Percentiles rank a stretch among this genome's conserved stretches.
Evolutionary conservation across 345 rosid genomes (phyloP).

Genomic region (Gossypium turneri): DNA sequence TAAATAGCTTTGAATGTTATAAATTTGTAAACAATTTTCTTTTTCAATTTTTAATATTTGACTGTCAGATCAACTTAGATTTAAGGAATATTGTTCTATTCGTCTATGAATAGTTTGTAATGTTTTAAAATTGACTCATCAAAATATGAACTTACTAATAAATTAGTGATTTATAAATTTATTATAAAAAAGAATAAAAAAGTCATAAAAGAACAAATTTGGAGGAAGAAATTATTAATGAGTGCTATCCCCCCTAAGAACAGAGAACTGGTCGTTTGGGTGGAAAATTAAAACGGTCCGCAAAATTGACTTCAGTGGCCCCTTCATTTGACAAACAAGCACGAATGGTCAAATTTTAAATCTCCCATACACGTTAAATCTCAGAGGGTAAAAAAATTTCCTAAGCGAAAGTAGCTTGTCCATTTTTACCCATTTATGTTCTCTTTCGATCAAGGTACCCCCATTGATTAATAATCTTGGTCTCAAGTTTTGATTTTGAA

Average conservation of each 20-base stretch:
- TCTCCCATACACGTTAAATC: not conserved
- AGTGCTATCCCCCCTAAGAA: not conserved
- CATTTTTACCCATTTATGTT: not conserved
- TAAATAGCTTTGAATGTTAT: too few relatives aligned
- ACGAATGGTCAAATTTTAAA: not conserved
- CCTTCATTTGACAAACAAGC: not conserved
- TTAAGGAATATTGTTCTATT: fast-evolving
- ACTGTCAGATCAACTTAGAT: too few relatives aligned
- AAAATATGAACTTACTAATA: too few relatives aligned
- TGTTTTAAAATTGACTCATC: too few relatives aligned
- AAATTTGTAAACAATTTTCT: too few relatives aligned
- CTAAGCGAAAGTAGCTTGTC: not conserved
- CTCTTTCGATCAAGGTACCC: not conserved
- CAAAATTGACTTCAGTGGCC: not conserved
- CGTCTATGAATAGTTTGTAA: fast-evolving
- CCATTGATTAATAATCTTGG: not conserved
- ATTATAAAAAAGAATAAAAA: too few relatives aligned
- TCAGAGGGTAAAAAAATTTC: not conserved
- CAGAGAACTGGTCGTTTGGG: not conserved
- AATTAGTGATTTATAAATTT: too few relatives aligned
- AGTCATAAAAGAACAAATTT: not conserved
- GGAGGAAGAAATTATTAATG: not conserved
- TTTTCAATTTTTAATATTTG: too few relatives aligned
- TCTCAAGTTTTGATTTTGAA: not conserved
- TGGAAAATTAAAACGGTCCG: not conserved